Percentiles rank a stretch among this genome's conserved stretches.
phyloP scores from a whole-genome alignment of 495 filamentous ascomycete genomes.

The Thermothielavioides terrestris region DNA sequence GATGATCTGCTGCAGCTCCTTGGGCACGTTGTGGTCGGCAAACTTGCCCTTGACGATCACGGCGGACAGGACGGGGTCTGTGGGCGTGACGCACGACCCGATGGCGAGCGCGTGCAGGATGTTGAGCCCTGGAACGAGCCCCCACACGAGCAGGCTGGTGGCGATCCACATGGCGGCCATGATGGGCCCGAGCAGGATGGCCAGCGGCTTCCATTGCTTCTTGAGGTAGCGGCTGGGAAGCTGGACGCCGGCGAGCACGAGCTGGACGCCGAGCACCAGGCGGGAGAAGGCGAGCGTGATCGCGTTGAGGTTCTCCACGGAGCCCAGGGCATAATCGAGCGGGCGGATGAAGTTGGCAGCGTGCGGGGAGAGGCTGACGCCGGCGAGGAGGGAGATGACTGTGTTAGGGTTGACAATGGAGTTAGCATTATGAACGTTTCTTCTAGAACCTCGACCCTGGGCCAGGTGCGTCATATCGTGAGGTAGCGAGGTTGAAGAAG shows the following conservation, averaged over 20 bases:
- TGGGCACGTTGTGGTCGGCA: slow-evolving; percentile 81
- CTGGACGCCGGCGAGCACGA: slow-evolving; percentile 84
- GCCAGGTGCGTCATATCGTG: too few species aligned
- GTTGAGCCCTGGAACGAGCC: slow-evolving; percentile 58
- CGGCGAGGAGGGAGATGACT: slow-evolving; percentile 81
- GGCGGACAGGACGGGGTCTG: slow-evolving; percentile 83
- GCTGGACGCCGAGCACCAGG: slow-evolving; percentile 82
- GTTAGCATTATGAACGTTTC: too few species aligned
- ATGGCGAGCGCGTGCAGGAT: slow-evolving; percentile 74
- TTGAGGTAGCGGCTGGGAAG: slow-evolving; percentile 79
- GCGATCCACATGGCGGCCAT: slow-evolving; percentile 88
- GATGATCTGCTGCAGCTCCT: slow-evolving; percentile 73
- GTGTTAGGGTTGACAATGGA: not conserved
- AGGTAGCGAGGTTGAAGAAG: not conserved
- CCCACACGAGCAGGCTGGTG: slow-evolving; percentile 72
- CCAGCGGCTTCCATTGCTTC: slow-evolving; percentile 71
- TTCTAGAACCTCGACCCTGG: too few species aligned
- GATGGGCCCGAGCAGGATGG: slow-evolving; percentile 70
- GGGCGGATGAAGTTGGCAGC: slow-evolving; percentile 71
- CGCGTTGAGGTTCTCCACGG: slow-evolving; percentile 31
- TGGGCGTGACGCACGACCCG: slow-evolving; percentile 81
- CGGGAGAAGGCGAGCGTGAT: slow-evolving; percentile 74
- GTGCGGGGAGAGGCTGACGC: slow-evolving; percentile 67
- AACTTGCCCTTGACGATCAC: slow-evolving; percentile 92
- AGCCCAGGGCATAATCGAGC: slow-evolving; percentile 59